A percentile compares a stretch with the other conserved stretches of the same genome.
phyloP scores from a whole-genome alignment of 495 filamentous ascomycete genomes.

The Lepraria neglecta region DNA sequence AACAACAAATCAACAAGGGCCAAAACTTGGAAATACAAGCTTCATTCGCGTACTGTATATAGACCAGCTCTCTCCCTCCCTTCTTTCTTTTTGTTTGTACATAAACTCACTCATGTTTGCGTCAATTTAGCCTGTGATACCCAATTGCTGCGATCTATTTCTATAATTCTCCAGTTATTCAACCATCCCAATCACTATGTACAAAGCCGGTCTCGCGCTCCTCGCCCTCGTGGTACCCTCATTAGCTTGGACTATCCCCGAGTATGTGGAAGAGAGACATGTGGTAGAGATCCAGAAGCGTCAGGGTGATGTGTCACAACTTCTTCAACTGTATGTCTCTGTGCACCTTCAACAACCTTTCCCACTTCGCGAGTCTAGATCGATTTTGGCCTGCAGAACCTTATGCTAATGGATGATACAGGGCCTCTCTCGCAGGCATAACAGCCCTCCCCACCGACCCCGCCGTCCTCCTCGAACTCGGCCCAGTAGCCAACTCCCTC shows the following conservation, averaged over 20 bases:
- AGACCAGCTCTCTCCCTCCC: background rate
- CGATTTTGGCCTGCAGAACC: background rate
- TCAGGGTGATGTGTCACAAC: slow-evolving; percentile 22
- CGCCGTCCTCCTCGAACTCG: slow-evolving; percentile 26
- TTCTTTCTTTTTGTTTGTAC: background rate
- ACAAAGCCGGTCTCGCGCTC: slow-evolving; percentile 1
- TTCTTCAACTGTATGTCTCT: slow-evolving; percentile 19
- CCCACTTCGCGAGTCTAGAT: background rate
- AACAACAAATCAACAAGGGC: slow-evolving; percentile 9
- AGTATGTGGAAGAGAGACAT: slow-evolving; percentile 19
- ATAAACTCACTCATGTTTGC: background rate
- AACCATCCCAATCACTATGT: background rate
- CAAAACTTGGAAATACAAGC: slow-evolving; percentile 17
- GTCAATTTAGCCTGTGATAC: background rate
- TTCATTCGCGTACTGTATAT: background rate
- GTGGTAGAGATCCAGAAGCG: slow-evolving; percentile 23
- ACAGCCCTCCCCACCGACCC: slow-evolving; percentile 29
- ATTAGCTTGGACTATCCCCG: slow-evolving; percentile 5
- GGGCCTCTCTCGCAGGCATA: slow-evolving; percentile 29
- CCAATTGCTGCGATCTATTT: slow-evolving; percentile 8
- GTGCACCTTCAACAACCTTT: slow-evolving; percentile 8
- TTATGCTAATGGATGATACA: slow-evolving; percentile 12
- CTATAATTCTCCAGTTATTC: background rate
- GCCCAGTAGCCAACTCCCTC: slow-evolving; percentile 25
- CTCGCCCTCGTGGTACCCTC: slow-evolving; percentile 3